A percentile compares a stretch with the other conserved stretches of the same genome.
Evolutionary conservation across 1,284 basidiomycete genomes (phyloP).

Genomic region (Coriolopsis trogii): DNA sequence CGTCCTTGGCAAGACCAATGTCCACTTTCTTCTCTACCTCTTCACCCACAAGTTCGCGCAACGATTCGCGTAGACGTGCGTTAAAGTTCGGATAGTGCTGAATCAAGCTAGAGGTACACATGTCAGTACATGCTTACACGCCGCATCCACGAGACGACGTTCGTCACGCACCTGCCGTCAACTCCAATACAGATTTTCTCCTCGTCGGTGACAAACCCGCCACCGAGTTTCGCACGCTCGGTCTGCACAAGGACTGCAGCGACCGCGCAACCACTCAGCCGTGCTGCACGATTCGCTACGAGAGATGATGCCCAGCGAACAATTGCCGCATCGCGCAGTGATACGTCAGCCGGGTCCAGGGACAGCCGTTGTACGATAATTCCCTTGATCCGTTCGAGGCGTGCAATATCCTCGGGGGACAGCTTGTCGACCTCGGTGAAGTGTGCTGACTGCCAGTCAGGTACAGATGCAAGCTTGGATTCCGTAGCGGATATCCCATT

Average conservation of each 20-base stretch:
- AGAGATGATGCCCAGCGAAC: slow-evolving; percentile 81
- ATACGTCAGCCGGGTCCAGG: slow-evolving; percentile 54
- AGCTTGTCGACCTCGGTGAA: slow-evolving; percentile 33
- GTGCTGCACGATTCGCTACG: slow-evolving; percentile 83
- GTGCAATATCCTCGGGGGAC: slow-evolving; percentile 27
- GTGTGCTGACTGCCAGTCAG: slow-evolving; percentile 26
- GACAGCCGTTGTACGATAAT: slow-evolving; percentile 69
- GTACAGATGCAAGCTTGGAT: slow-evolving; percentile 11
- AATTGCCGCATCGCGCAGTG: slow-evolving; percentile 74
- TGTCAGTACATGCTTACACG: slow-evolving; percentile 4
- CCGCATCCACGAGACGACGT: not conserved
- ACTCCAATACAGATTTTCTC: slow-evolving; percentile 78
- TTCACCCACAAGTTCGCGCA: slow-evolving; percentile 78
- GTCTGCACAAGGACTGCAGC: slow-evolving; percentile 89
- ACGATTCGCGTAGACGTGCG: slow-evolving; percentile 69
- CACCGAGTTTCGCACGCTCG: slow-evolving; percentile 52
- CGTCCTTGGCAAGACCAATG: slow-evolving; percentile 95
- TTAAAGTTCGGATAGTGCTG: slow-evolving; percentile 92
- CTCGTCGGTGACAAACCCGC: slow-evolving; percentile 43
- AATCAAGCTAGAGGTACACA: slow-evolving; percentile 63
- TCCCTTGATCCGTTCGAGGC: slow-evolving; percentile 53
- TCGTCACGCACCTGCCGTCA: slow-evolving; percentile 73
- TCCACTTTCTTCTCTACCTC: slow-evolving; percentile 79
- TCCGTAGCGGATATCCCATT: slow-evolving; percentile 16
- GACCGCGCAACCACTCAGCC: slow-evolving; percentile 85